Evolutionary conservation across 2,329 filamentous ascomycete genomes (phyloP).

Genomic region (Zopfia rhizophila): DNA sequence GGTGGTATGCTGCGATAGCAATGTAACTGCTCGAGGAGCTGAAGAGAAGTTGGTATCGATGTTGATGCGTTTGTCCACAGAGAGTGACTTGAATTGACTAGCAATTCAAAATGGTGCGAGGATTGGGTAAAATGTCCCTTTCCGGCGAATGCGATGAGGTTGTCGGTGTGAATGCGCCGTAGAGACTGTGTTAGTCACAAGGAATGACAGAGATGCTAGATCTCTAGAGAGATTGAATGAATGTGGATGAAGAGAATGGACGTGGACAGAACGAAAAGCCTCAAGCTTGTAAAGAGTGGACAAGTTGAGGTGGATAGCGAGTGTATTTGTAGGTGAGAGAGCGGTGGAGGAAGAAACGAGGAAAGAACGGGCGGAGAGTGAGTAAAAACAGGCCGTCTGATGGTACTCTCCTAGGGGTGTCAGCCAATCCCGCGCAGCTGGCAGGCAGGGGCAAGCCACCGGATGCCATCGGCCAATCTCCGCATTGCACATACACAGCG

Average conservation of each 20-base stretch:
- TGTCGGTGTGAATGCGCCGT: conserved; percentile 21
- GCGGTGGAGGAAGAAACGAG: conserved; percentile 1
- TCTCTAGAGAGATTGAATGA: conserved; percentile 38
- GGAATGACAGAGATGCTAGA: conserved; percentile 48
- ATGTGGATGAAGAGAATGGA: conserved; percentile 38
- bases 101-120: conserved; percentile 38
- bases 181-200: conserved; percentile 39
- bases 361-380: background rate
- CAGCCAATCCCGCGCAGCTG: background rate
- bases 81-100: conserved; percentile 46
- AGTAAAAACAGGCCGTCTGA: conserved; percentile 3
- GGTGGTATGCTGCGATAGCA: conserved; percentile 35
- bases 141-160: conserved; percentile 13
- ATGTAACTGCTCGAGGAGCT: conserved; percentile 15
- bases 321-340: conserved; percentile 6
- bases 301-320: conserved; percentile 24
- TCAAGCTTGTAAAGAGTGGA: conserved; percentile 54
- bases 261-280: conserved; percentile 42
- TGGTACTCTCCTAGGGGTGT: background rate
- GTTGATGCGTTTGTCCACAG: conserved; percentile 26
- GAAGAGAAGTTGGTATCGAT: conserved; percentile 25
- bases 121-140: conserved; percentile 5
- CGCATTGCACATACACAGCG: background rate
- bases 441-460: background rate
- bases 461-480: background rate